A percentile compares a stretch with the other conserved stretches of the same genome.
Conservation (phyloP, 441 rosid genomes). For the Eruca vesicaria region DNA sequence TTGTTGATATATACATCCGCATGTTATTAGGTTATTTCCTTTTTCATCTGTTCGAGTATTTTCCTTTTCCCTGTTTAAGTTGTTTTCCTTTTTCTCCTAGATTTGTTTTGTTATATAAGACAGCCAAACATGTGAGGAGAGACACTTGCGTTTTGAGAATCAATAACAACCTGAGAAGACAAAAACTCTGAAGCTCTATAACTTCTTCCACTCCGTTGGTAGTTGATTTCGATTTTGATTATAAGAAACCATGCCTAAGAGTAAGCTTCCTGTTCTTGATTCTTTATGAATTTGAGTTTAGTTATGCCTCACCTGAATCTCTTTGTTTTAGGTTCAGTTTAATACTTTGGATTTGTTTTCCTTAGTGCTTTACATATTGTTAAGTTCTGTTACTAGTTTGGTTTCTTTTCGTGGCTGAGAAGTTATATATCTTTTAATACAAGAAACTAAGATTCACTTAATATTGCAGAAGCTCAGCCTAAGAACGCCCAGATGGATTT, state of each 20-base stretch:
- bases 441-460: slow-evolving; percentile 1
- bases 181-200: too few relatives aligned
- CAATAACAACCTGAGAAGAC: too few relatives aligned
- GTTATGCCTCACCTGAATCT: neutral
- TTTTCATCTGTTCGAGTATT: neutral
- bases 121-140: neutral
- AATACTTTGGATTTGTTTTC: neutral
- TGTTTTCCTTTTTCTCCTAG: neutral
- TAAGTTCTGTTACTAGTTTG: too few relatives aligned
- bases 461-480: slow-evolving; percentile 51
- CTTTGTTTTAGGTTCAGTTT: too few relatives aligned
- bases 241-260: too few relatives aligned
- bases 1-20: neutral
- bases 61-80: neutral
- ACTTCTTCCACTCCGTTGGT: neutral
- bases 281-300: neutral
- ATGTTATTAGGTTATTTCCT: neutral
- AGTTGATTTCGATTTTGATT: neutral
- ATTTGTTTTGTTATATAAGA: neutral
- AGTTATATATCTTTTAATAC: neutral
- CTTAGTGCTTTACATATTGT: neutral
- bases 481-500: slow-evolving; percentile 42
- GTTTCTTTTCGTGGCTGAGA: neutral
- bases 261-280: too few relatives aligned
- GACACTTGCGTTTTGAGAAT: neutral